These are phyloP conservation scores for Xerocomellus intermedius DNA, from an alignment of 768 basidiomycete species.

Conservation along the genomic window DNA sequence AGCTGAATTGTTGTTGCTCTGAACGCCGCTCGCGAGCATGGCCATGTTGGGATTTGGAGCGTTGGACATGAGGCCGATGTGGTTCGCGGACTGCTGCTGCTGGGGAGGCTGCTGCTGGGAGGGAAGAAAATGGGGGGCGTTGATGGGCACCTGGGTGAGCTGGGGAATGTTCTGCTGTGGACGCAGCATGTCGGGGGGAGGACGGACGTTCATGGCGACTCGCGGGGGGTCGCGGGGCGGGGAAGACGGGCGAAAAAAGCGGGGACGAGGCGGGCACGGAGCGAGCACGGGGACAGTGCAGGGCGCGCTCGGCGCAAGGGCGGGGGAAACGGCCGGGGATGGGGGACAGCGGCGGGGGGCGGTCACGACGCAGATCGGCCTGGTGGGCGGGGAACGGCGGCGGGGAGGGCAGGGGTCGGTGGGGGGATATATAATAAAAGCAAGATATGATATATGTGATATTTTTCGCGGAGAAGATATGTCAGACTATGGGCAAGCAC, in stretches of 20 bases:
- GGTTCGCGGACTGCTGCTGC: slow-evolving; percentile 33
- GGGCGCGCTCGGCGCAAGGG: slow-evolving; percentile 1
- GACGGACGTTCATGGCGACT: slow-evolving; percentile 48
- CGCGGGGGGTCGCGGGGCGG: slow-evolving; percentile 1
- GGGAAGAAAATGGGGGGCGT: slow-evolving; percentile 34
- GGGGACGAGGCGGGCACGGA: background rate
- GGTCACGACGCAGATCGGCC: slow-evolving; percentile 21
- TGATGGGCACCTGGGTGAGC: slow-evolving; percentile 38
- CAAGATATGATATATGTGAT: slow-evolving; percentile 28
- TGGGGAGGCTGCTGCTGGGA: slow-evolving; percentile 39
- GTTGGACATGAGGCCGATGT: slow-evolving; percentile 39
- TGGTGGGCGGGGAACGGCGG: background rate
- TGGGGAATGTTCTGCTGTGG: slow-evolving; percentile 40
- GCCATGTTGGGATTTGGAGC: slow-evolving; percentile 37
- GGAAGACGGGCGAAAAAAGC: slow-evolving; percentile 3
- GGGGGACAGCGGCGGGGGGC: slow-evolving; percentile 3
- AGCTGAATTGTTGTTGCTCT: slow-evolving; percentile 23
- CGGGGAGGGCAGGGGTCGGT: background rate
- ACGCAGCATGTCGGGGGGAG: slow-evolving; percentile 45
- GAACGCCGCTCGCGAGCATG: slow-evolving; percentile 35
- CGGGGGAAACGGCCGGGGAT: slow-evolving; percentile 2
- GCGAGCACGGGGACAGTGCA: background rate
- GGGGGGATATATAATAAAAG: slow-evolving; percentile 20
- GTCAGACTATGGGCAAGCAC: slow-evolving; percentile 28
- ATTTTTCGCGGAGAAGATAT: slow-evolving; percentile 29